phyloP scores from a whole-genome alignment of 2,329 filamentous ascomycete species.

The Trichoderma lentiforme region DNA sequence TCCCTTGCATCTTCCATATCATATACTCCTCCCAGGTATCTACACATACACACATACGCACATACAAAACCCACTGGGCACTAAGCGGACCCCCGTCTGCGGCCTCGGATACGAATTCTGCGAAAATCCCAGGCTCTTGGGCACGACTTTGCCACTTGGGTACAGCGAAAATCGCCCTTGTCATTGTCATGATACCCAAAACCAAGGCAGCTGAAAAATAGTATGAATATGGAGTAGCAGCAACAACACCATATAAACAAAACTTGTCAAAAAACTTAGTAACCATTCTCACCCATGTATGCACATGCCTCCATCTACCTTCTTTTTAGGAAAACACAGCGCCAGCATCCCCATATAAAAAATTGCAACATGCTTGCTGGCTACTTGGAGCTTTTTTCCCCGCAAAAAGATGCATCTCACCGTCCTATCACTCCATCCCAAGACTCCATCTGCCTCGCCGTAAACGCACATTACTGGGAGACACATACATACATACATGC shows the following conservation, averaged over 20 bases:
- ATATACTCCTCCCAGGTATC: background rate
- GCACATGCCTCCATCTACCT: background rate
- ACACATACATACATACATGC: background rate
- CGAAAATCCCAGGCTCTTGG: background rate
- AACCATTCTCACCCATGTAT: background rate
- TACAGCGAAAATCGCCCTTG: background rate
- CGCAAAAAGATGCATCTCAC: background rate
- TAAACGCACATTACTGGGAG: background rate
- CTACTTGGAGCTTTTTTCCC: background rate
- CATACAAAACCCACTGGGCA: background rate
- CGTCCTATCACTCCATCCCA: background rate
- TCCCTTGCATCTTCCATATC: background rate
- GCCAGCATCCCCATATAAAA: background rate
- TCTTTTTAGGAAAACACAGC: background rate
- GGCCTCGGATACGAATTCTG: background rate
- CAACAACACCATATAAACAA: background rate
- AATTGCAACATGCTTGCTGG: background rate
- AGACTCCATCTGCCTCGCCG: background rate
- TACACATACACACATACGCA: background rate
- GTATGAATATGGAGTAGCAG: background rate
- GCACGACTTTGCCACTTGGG: slow-evolving; percentile 11
- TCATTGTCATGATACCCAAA: background rate
- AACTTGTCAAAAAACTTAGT: background rate
- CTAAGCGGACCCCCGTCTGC: background rate
- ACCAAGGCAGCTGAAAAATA: background rate